Percentiles rank a stretch among this genome's conserved stretches.
phyloP scores from a whole-genome alignment of 495 filamentous ascomycete species.

The Aspergillus mulundensis region DNA sequence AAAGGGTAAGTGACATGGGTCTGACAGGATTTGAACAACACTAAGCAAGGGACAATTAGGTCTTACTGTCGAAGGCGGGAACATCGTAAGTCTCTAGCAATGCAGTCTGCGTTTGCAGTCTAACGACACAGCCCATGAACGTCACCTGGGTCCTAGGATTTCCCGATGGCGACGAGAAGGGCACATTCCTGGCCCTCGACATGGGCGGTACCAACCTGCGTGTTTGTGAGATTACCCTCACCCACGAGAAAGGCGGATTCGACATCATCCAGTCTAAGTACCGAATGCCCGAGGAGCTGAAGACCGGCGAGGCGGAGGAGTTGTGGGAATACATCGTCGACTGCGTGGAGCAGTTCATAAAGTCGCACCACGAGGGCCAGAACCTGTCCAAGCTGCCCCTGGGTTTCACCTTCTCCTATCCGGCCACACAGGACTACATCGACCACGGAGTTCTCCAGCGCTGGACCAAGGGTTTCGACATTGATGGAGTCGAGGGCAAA shows the following conservation, averaged over 20 bases:
- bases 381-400: constrained; percentile 63
- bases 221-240: constrained; percentile 92
- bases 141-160: constrained; percentile 96
- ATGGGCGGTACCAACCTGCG: constrained; percentile 99
- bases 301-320: constrained; percentile 84
- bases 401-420: constrained; percentile 98
- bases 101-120: neutral
- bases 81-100: constrained; percentile 64
- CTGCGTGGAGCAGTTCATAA: constrained; percentile 92
- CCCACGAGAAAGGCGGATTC: constrained; percentile 88
- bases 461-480: constrained; percentile 99
- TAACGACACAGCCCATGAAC: constrained; percentile 81
- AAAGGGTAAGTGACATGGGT: constrained; percentile 57
- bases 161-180: constrained; percentile 83
- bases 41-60: constrained; percentile 40
- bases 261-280: constrained; percentile 99
- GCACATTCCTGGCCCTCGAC: constrained; percentile 89
- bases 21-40: neutral
- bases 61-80: constrained; percentile 81
- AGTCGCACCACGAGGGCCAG: constrained; percentile 77
- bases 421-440: constrained; percentile 92
- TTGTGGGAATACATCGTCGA: constrained; percentile 98
- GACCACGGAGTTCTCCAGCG: constrained; percentile 93
- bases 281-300: constrained; percentile 92
- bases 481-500: constrained; percentile 88